Evolutionary conservation across 768 basidiomycete genomes (phyloP), one percentile per base, ranked within the genome.

Genomic region (Calocybe indica): DNA sequence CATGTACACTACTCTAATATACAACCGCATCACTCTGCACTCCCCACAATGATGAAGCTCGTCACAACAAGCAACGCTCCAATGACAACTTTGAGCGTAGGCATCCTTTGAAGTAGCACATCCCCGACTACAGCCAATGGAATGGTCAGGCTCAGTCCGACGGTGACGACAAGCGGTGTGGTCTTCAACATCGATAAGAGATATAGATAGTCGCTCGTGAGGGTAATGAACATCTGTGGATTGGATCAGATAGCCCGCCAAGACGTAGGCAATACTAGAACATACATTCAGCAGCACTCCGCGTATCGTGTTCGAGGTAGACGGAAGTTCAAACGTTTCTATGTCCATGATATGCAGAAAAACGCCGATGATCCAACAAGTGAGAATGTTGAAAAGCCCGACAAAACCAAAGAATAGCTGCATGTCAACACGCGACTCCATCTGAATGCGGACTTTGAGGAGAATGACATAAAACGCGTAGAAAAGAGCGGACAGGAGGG

Each of bases 151-250:
- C 87, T 89, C 6, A 98, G 74, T 15, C 94, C 94, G 46, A 96
- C 73, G 1, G 93, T 97, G 14, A 87, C 93, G n/a, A 95, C 88
- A n/a, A 93, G 69, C 0, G 93, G 93, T 2, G 92, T 92, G 6
- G 94, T 97, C 69, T 93, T 93, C 53, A 97, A 79, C 92, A 96
- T 94, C 5, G 92, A 86, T n/a, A 89, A 59, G 29, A 90, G 82
- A 60, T 90, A 91, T 43, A 92, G 60, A 61, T 85, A 94, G 66
- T 95, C 92, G 52, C 85, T 88, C 9, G 79, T 80, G 29, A 88
- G 66, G 1, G 89, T 90, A 56, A 92, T 92, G 33, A 67, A 68
- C 88, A 90, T 91, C 83, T 93, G 54, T 5, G n/a, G 41, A 12
- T 13, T 40, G 29, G 32, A 12, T 41, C 14, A 12, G 40, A n/a